Conservation (phyloP, 179 eudicot species). For the Drosera spatulata region DNA sequence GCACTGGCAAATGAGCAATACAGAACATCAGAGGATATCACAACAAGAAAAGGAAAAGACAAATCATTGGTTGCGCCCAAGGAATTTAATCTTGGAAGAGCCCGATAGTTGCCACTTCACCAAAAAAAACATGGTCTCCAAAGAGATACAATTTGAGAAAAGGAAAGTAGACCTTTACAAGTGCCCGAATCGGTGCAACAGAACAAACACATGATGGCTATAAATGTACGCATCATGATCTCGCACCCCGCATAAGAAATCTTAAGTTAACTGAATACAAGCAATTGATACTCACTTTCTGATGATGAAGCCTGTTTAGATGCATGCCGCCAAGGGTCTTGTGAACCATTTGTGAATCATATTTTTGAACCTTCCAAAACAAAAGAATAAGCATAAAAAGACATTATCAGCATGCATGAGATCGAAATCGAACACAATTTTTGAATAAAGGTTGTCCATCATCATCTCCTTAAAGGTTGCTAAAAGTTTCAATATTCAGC, state of each 20-base stretch:
- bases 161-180: too few species aligned
- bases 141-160: too few species aligned
- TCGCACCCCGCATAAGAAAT: too few species aligned
- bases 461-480: too few species aligned
- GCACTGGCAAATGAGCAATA: conserved; percentile 39
- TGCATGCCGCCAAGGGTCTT: conserved; percentile 99
- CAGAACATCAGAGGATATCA: not conserved
- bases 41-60: not conserved
- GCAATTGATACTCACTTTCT: conserved; percentile 38
- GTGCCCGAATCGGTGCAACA: too few species aligned
- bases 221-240: too few species aligned
- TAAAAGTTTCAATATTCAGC: too few species aligned
- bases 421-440: not conserved
- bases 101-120: too few species aligned
- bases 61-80: not conserved
- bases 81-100: too few species aligned
- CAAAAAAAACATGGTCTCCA: too few species aligned
- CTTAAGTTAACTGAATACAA: not conserved
- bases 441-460: too few species aligned
- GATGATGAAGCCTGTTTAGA: conserved; percentile 81
- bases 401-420: not conserved
- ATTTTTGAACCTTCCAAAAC: conserved; percentile 70
- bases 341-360: conserved; percentile 95
- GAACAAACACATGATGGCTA: too few species aligned
- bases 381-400: not conserved